Evolutionary conservation across 495 filamentous ascomycete species (phyloP).

Genomic region (Aspergillus bertholletiae): DNA sequence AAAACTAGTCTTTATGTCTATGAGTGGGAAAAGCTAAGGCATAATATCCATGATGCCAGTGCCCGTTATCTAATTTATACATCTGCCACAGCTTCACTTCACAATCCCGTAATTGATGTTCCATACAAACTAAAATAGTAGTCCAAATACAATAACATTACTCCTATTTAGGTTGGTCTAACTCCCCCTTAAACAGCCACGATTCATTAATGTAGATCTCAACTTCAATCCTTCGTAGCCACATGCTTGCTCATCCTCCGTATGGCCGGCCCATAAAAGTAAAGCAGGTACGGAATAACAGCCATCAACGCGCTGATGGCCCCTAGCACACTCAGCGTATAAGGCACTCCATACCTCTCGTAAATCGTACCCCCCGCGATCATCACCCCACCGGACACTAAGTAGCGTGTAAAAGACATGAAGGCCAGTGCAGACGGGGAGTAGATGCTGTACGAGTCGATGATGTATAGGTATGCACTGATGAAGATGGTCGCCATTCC

Average conservation of each 20-base stretch:
- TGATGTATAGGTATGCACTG: constrained; percentile 47
- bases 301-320: constrained; percentile 38
- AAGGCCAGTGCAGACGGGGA: constrained; percentile 39
- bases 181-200: no score
- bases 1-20: no score
- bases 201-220: no score
- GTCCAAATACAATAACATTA: no score
- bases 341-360: constrained; percentile 46
- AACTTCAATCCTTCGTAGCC: no score
- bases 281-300: constrained; percentile 50
- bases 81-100: no score
- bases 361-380: constrained; percentile 44
- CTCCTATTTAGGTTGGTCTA: no score
- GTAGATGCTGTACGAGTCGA: constrained; percentile 43
- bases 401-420: constrained; percentile 45
- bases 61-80: no score
- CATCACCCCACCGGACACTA: constrained; percentile 43
- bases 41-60: no score
- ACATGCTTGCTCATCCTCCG: constrained; percentile 41
- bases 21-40: no score
- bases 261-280: constrained; percentile 43
- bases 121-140: no score
- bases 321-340: constrained; percentile 49
- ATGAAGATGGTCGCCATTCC: constrained; percentile 47
- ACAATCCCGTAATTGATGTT: no score